These are phyloP conservation scores for Podospora appendiculata DNA, from an alignment of 495 filamentous ascomycete genomes.

Conservation along the genomic window DNA sequence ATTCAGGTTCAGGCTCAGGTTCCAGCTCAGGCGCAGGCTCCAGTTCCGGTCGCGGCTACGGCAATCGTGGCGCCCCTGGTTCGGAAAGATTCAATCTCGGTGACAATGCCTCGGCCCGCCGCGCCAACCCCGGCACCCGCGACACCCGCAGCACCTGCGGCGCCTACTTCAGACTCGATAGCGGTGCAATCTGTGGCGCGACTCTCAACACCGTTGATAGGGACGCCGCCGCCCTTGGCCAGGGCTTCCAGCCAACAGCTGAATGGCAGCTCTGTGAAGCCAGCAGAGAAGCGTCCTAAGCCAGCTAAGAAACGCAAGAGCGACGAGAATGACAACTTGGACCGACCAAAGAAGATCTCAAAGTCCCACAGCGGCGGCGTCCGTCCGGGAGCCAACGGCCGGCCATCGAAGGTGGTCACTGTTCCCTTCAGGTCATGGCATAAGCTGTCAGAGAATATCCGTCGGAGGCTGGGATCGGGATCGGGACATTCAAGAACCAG, in stretches of 20 bases:
- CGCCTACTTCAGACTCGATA: constrained; percentile 16
- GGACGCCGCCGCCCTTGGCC: constrained; percentile 3
- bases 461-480: background rate
- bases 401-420: constrained; percentile 16
- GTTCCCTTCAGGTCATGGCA: constrained; percentile 10
- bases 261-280: background rate
- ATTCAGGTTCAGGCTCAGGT: too few relatives aligned
- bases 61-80: background rate
- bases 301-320: constrained; percentile 24
- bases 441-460: constrained; percentile 6
- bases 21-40: background rate
- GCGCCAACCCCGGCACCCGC: background rate
- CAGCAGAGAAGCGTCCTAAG: constrained; percentile 17
- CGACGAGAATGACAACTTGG: constrained; percentile 18
- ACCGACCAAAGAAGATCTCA: constrained; percentile 31
- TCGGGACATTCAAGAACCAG: background rate
- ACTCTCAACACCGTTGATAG: constrained; percentile 5
- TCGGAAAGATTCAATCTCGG: constrained; percentile 21
- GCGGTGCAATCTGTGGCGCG: constrained; percentile 14
- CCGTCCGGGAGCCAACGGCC: constrained; percentile 10
- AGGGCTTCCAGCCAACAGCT: background rate
- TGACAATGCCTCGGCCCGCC: constrained; percentile 10
- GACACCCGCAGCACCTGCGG: background rate
- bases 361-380: constrained; percentile 18
- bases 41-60: background rate